These are phyloP conservation scores for Saitozyma sp. DNA, from an alignment of 768 basidiomycete genomes.

Conservation along the genomic window DNA sequence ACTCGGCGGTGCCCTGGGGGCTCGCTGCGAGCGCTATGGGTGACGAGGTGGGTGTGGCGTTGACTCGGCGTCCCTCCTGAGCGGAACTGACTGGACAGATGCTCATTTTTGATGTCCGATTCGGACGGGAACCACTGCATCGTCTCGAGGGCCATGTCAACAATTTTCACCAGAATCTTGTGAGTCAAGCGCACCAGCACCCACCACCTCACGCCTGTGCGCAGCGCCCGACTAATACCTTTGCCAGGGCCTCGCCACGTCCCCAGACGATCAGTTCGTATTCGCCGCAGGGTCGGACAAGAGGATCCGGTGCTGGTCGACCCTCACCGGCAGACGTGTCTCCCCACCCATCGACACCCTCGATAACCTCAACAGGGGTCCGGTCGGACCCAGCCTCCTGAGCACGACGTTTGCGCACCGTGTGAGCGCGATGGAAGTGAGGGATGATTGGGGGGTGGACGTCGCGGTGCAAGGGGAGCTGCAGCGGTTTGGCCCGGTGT, in stretches of 20 bases:
- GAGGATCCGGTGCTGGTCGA: constrained; percentile 31
- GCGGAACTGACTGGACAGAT: constrained; percentile 16
- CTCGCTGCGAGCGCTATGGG: constrained; percentile 34
- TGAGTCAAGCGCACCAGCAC: constrained; percentile 8
- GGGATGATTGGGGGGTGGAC: constrained; percentile 32
- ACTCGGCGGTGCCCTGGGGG: constrained; percentile 41
- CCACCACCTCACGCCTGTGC: too few species aligned
- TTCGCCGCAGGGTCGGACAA: constrained; percentile 38
- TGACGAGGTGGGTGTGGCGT: constrained; percentile 28
- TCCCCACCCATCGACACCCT: neutral
- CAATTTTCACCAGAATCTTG: constrained; percentile 18
- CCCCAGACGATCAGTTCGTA: constrained; percentile 28
- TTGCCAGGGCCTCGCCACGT: constrained; percentile 26
- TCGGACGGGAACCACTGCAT: constrained; percentile 16
- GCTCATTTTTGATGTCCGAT: constrained; percentile 36
- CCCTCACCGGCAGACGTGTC: constrained; percentile 23
- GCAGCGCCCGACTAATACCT: neutral
- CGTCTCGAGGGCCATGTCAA: constrained; percentile 33
- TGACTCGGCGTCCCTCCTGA: neutral
- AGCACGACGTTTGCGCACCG: neutral
- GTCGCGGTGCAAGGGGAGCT: constrained; percentile 27
- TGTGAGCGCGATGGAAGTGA: constrained; percentile 12
- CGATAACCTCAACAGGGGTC: neutral
- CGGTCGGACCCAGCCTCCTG: constrained; percentile 3
- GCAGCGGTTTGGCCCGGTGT: constrained; percentile 17